Percentiles rank a stretch among this genome's conserved stretches.
These are phyloP conservation scores for Leucogyrophana mollusca DNA, from an alignment of 768 basidiomycete genomes.

Conservation along the genomic window DNA sequence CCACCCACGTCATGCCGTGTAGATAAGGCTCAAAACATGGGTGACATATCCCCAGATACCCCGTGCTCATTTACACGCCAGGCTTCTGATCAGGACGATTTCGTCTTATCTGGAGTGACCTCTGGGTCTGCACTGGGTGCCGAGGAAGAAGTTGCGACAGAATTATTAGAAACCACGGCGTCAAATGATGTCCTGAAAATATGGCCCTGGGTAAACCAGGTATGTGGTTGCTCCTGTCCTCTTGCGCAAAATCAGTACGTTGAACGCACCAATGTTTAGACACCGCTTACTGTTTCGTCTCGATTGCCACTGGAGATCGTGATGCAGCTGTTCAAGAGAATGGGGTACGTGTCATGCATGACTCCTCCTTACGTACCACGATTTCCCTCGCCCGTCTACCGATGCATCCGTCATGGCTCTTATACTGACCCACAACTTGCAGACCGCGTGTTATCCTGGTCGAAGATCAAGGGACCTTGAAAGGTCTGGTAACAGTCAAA, in stretches of 20 bases:
- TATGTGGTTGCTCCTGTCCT: slow-evolving; percentile 32
- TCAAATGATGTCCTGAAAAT: slow-evolving; percentile 61
- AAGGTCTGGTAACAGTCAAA: slow-evolving; percentile 92
- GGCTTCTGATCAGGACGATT: slow-evolving; percentile 52
- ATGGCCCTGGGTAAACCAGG: slow-evolving; percentile 95
- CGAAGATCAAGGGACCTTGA: slow-evolving; percentile 78
- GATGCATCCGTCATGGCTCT: too few relatives aligned
- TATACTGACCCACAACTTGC: too few relatives aligned
- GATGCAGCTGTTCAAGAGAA: slow-evolving; percentile 95
- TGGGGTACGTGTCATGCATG: slow-evolving; percentile 86
- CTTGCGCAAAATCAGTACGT: neutral
- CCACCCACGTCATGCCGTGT: neutral
- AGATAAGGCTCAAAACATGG: slow-evolving; percentile 74
- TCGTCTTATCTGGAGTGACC: slow-evolving; percentile 39
- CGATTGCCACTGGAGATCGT: slow-evolving; percentile 94
- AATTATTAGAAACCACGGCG: slow-evolving; percentile 60
- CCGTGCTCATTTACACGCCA: slow-evolving; percentile 64
- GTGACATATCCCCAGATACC: slow-evolving; percentile 61
- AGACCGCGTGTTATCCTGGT: slow-evolving; percentile 97
- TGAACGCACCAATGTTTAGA: slow-evolving; percentile 45
- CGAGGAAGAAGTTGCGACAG: slow-evolving; percentile 67
- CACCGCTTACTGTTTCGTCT: slow-evolving; percentile 89
- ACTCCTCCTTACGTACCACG: too few relatives aligned
- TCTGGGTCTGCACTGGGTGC: slow-evolving; percentile 53
- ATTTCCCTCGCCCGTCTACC: too few relatives aligned